Evolutionary conservation across 257 asterid species (phyloP).

Genomic region (Penstemon eatonii): DNA sequence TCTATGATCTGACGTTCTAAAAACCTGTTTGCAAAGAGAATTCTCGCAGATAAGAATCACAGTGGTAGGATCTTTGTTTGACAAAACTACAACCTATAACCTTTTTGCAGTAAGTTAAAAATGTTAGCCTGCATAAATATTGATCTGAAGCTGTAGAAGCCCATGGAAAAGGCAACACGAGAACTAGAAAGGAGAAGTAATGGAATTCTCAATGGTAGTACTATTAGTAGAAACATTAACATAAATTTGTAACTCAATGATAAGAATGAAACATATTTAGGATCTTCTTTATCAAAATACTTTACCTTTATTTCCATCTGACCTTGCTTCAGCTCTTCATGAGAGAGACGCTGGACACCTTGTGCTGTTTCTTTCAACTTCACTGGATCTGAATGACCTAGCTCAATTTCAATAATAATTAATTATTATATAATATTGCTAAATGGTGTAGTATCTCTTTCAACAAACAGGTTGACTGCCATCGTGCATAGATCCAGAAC

Average conservation of each 20-base stretch:
- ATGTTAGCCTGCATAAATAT: background rate
- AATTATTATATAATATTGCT: background rate
- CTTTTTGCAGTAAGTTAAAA: background rate
- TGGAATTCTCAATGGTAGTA: background rate
- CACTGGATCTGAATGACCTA: slow-evolving; percentile 85
- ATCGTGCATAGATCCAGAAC: background rate
- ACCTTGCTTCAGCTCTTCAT: slow-evolving; percentile 68
- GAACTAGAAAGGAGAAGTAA: slow-evolving; percentile 3
- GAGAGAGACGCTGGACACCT: slow-evolving; percentile 51
- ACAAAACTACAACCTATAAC: background rate
- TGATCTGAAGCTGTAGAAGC: slow-evolving; percentile 7
- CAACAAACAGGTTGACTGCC: too few species aligned
- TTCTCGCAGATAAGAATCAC: background rate
- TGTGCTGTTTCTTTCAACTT: slow-evolving; percentile 65
- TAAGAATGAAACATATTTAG: slow-evolving; percentile 8
- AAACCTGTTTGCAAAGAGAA: background rate
- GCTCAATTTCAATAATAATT: slow-evolving; percentile 6
- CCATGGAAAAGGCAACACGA: slow-evolving; percentile 1
- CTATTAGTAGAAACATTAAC: slow-evolving; percentile 1
- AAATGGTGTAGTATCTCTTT: too few species aligned
- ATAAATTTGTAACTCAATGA: background rate
- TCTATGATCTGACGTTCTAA: background rate
- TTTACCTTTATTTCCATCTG: slow-evolving; percentile 71
- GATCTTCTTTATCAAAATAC: slow-evolving; percentile 16
- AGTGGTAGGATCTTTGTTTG: background rate